Base-by-base conservation (phyloP, 2,329 filamentous ascomycete species). In the Phialophora tarda region DNA sequence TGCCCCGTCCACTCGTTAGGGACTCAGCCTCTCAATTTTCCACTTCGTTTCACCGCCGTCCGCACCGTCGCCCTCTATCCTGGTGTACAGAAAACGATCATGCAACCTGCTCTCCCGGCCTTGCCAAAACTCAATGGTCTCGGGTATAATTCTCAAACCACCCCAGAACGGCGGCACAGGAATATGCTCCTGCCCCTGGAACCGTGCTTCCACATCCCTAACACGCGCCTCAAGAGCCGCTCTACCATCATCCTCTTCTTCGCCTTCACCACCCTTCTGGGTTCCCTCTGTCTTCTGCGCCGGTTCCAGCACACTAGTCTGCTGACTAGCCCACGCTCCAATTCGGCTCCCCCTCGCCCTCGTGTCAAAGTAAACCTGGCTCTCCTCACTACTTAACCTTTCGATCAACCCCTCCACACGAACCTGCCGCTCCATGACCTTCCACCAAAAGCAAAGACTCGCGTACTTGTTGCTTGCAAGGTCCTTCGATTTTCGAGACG, bases 131-230 rank as follows among this genome's bases (percentile, higher is more conserved):
- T 99, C 95, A 57, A 99, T 85, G 73, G 88, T 86, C 75, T 93
- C 90, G 0, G 95, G 94, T 70, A 93, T 84, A 67, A 99, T 86
- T 73, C 94, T 88, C 77, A 97, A 77, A 0, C 95, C 95, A 32
- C 95, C 95, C 95, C 95, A 99, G 77, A 97, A 97, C 10, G 91
- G 89, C 3, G 95, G 95, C 58, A 97, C 88, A 1, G 93, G 93
- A 71, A 99, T 96, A 64, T 91, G 80, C 30, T 96, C 91, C 70
- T 85, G 75, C 1, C 88, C 91, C 50, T 89, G 85, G 76, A 97
- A 99, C 72, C 82, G 84, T 77, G 85, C 81, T 81, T 96, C 91
- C 41, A 89, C 85, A 74, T 96, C 92, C 70, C 82, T 83, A 0
- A 98, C 93, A 83, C 89, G 89, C 41, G 82, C 80, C 75, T 97